Evolutionary conservation across 352 stramenopile species (phyloP).

Genomic region (Pseudoperonospora humuli): DNA sequence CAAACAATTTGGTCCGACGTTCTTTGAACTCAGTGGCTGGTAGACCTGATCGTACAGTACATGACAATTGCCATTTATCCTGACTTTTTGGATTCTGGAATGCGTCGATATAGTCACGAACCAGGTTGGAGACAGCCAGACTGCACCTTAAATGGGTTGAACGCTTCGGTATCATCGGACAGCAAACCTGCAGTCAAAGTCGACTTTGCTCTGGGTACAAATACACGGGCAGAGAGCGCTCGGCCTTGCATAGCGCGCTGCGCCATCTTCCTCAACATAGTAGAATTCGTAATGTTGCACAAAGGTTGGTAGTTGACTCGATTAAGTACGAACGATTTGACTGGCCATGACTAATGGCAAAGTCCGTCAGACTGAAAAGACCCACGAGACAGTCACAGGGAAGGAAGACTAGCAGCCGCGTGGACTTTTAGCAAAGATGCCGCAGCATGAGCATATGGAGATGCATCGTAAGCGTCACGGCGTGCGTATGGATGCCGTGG

Average conservation of each 20-base stretch:
- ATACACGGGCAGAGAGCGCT: slow-evolving; percentile 1
- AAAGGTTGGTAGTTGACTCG: slow-evolving; percentile 2
- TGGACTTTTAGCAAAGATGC: slow-evolving; percentile 66
- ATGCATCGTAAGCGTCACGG: slow-evolving; percentile 98
- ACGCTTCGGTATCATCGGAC: slow-evolving; percentile 5
- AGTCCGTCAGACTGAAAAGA: slow-evolving; percentile 10
- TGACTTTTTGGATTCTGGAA: background rate
- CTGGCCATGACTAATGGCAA: slow-evolving; percentile 13
- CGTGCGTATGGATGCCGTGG: slow-evolving; percentile 94
- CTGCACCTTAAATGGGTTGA: slow-evolving; percentile 47
- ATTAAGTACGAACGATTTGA: slow-evolving; percentile 21
- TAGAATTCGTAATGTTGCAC: slow-evolving; percentile 1
- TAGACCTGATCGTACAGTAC: slow-evolving; percentile 28
- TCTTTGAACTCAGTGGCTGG: slow-evolving; percentile 54
- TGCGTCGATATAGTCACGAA: slow-evolving; percentile 5
- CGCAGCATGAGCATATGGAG: slow-evolving; percentile 99
- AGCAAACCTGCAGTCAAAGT: slow-evolving; percentile 29
- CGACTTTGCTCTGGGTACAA: slow-evolving; percentile 8
- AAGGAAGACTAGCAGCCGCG: background rate
- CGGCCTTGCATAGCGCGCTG: slow-evolving; percentile 2
- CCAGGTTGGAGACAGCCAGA: slow-evolving; percentile 44
- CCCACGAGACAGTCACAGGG: slow-evolving; percentile 3
- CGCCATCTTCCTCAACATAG: slow-evolving; percentile 13
- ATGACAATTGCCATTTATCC: background rate
- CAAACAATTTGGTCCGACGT: slow-evolving; percentile 53